Evolutionary conservation across 768 basidiomycete genomes (phyloP), one percentile per base, ranked within the genome.

Genomic region (Pisolithus marmoratus): DNA sequence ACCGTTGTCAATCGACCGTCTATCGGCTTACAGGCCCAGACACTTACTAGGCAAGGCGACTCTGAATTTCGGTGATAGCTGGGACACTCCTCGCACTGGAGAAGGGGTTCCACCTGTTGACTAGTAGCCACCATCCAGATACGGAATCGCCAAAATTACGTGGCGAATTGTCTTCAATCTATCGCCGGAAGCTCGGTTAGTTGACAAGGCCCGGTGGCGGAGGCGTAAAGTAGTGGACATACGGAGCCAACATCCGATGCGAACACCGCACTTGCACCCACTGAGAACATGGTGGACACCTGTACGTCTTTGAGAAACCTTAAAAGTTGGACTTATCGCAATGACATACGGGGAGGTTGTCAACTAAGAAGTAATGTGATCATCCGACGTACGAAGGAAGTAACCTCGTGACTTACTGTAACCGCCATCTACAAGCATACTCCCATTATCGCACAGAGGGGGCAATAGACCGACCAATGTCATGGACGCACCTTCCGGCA

Each of bases 151-250:
- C 94, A 68, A 94, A 96, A 59, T 89, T 86, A 49, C 96, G 79
- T 0, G 95, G 94, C 2, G 90, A 90, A 53, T 95, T 97, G 64
- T 99, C 96, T 62, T 97, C 95, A 52, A 94, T 77, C 82, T 91
- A 64, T 22, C 45, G 27, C 43, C 8, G 4, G 1, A 11, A 17
- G 27, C 34, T 19, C 31, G 27, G 31, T 46, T 11, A 11, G 29
- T 37, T 26, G 15, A 45, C 41, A 48, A 52, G 6, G 31, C 14
- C 52, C 20, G 9, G 31, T 22, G 43, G 29, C 22, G n/a, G 50
- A 37, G 31, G 34, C 11, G 31, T 14, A 26, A 57, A 15, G n/a
- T 24, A 4, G 14, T 42, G 31, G 37, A 72, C 84, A 61, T 66
- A 91, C 90, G 27, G 87, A 81, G 55, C 90, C 95, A 48, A 98